These are phyloP conservation scores for Candida nitratophila DNA, from an alignment of 805 yeast genomes.

Conservation along the genomic window DNA sequence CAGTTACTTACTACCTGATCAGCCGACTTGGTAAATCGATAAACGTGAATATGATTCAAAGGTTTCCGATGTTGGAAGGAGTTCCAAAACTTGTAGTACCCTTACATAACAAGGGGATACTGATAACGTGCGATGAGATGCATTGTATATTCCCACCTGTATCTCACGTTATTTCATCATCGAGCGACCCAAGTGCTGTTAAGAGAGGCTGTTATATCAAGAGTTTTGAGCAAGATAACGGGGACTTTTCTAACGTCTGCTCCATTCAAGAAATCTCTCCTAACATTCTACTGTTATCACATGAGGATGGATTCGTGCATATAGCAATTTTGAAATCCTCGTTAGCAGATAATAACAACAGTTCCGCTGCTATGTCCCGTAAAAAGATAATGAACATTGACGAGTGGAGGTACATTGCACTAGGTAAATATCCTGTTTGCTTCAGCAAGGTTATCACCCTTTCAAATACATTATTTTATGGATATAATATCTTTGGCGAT, in stretches of 20 bases:
- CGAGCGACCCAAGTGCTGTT: neutral
- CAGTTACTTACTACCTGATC: conserved; percentile 10
- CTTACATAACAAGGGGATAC: conserved; percentile 7
- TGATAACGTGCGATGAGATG: conserved; percentile 10
- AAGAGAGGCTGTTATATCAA: neutral
- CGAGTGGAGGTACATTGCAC: neutral
- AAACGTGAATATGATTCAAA: conserved; percentile 2
- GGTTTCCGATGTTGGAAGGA: conserved; percentile 9
- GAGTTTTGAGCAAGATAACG: neutral
- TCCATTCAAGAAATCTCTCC: neutral
- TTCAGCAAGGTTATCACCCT: neutral
- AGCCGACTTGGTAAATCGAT: neutral
- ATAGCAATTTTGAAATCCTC: neutral
- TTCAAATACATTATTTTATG: neutral
- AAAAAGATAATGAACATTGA: too few relatives aligned
- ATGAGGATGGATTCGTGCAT: neutral
- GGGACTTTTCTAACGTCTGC: neutral
- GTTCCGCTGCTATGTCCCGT: too few relatives aligned
- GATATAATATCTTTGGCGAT: conserved; percentile 1
- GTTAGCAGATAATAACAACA: too few relatives aligned
- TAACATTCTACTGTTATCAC: neutral
- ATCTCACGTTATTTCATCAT: neutral
- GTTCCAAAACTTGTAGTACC: conserved; percentile 12
- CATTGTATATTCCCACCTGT: conserved; percentile 14
- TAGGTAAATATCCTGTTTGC: neutral